Percentiles rank a stretch among this genome's conserved stretches.
phyloP scores from a whole-genome alignment of 495 filamentous ascomycete genomes.

The Emericellopsis terricola region DNA sequence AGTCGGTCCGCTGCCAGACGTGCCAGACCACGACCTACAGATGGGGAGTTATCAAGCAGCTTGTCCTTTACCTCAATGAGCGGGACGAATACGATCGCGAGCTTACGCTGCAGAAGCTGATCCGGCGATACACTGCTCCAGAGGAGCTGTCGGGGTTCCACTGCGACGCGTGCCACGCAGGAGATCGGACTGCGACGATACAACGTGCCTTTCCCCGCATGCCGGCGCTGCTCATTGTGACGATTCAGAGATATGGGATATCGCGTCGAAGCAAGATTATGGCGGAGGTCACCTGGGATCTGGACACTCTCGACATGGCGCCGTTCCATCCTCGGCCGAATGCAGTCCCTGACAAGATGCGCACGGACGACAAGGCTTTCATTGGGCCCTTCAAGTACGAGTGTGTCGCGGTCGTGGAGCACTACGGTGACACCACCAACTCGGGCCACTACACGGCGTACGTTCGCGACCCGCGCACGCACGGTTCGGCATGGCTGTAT shows the following conservation, averaged over 20 bases:
- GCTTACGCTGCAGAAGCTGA: slow-evolving; percentile 7
- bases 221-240: slow-evolving; percentile 16
- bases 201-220: slow-evolving; percentile 12
- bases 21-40: slow-evolving; percentile 10
- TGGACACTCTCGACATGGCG: slow-evolving; percentile 18
- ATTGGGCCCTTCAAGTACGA: slow-evolving; percentile 17
- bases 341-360: slow-evolving; percentile 4
- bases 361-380: slow-evolving; percentile 6
- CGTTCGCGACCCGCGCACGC: slow-evolving; percentile 12
- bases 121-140: slow-evolving; percentile 5
- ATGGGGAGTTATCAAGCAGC: slow-evolving; percentile 9
- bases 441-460: slow-evolving; percentile 27
- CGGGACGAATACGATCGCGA: slow-evolving; percentile 3
- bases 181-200: slow-evolving; percentile 12
- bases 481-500: slow-evolving; percentile 12
- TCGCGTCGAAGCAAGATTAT: too few relatives aligned
- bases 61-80: slow-evolving; percentile 2
- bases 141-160: slow-evolving; percentile 6
- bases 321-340: slow-evolving; percentile 9
- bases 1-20: slow-evolving; percentile 9
- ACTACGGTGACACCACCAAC: slow-evolving; percentile 9
- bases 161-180: slow-evolving; percentile 16
- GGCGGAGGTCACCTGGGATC: slow-evolving; percentile 19
- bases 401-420: slow-evolving; percentile 25
- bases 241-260: too few relatives aligned